These are phyloP conservation scores for Coemansia sp. DNA, from an alignment of 192 early-diverging fungal species.

Conservation along the genomic window DNA sequence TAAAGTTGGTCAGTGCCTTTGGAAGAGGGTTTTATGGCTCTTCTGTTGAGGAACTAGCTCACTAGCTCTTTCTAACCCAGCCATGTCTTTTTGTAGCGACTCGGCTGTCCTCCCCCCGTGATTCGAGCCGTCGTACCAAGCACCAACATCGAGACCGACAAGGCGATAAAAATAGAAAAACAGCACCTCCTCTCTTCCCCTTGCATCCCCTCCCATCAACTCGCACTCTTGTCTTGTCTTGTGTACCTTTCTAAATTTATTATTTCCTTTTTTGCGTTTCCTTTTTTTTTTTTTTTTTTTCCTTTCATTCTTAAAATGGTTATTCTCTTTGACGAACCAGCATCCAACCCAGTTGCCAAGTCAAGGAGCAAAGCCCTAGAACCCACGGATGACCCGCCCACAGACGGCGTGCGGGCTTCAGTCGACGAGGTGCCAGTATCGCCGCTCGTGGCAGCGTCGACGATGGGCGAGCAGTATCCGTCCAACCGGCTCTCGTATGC, in stretches of 20 bases:
- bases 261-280: background rate
- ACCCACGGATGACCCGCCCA: background rate
- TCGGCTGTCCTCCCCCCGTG: background rate
- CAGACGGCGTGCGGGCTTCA: background rate
- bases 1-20: background rate
- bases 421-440: constrained; percentile 16
- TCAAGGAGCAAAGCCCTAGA: background rate
- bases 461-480: constrained; percentile 27
- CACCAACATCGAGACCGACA: too few species aligned
- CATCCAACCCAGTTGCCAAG: background rate
- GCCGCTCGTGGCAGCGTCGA: constrained; percentile 25
- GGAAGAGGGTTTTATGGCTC: background rate
- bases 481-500: constrained; percentile 44
- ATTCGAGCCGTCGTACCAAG: background rate
- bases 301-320: background rate
- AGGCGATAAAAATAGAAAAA: too few species aligned
- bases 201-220: background rate
- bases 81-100: too few species aligned
- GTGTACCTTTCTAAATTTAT: background rate
- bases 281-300: background rate
- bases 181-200: too few species aligned
- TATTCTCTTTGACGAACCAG: background rate
- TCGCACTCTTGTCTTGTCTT: background rate
- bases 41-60: too few species aligned
- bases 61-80: too few species aligned